phyloP scores from a whole-genome alignment of 1,284 basidiomycete species.

The Sporisorium scitamineum region DNA sequence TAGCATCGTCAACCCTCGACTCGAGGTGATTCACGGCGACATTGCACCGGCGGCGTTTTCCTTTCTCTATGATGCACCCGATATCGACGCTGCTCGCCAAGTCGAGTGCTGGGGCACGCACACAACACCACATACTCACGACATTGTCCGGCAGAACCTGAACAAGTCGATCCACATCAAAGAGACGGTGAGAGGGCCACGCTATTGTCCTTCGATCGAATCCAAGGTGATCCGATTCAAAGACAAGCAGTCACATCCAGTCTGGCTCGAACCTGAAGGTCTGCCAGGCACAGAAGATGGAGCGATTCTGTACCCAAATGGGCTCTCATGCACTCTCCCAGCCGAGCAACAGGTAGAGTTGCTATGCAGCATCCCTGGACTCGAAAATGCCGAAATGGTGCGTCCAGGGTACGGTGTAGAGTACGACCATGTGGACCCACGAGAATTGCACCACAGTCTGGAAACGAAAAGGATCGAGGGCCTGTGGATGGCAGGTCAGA shows the following conservation, averaged over 20 bases:
- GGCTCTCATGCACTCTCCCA: constrained; percentile 85
- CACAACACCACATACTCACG: constrained; percentile 80
- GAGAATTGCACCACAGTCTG: constrained; percentile 80
- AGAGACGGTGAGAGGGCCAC: constrained; percentile 87
- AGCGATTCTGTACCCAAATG: constrained; percentile 89
- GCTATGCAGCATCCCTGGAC: constrained; percentile 83
- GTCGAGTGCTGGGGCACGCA: constrained; percentile 79
- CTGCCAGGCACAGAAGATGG: constrained; percentile 78
- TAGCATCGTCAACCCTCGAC: constrained; percentile 19
- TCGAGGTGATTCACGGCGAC: constrained; percentile 48
- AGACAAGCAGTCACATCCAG: constrained; percentile 77
- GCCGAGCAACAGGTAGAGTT: constrained; percentile 83
- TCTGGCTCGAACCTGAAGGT: constrained; percentile 92
- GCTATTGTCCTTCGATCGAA: constrained; percentile 91
- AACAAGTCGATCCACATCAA: constrained; percentile 84
- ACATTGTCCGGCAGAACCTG: constrained; percentile 75
- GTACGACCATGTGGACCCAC: constrained; percentile 89
- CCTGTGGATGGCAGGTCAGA: constrained; percentile 56
- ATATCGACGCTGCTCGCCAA: constrained; percentile 75
- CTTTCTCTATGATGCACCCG: constrained; percentile 47
- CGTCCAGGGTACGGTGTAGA: constrained; percentile 90
- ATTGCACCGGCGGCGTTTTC: constrained; percentile 48
- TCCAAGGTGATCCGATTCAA: constrained; percentile 85
- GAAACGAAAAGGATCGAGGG: constrained; percentile 82
- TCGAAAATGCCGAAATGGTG: constrained; percentile 84